Evolutionary conservation across 805 yeast species (phyloP), one percentile per base, ranked within the genome.

Genomic region (Saccharomycopsis capsularis): DNA sequence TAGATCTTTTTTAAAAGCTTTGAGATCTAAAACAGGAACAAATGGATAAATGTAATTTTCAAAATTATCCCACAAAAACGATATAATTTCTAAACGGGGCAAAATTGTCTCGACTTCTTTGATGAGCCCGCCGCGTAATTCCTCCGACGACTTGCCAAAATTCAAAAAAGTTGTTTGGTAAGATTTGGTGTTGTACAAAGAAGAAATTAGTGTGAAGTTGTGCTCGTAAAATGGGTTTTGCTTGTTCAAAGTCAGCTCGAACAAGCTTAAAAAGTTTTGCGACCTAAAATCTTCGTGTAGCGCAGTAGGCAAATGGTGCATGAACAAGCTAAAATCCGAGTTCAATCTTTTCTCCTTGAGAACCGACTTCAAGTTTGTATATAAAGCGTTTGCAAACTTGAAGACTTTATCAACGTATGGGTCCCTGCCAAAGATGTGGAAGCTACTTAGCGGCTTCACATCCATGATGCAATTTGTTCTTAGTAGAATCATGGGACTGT

Each of bases 21-120:
- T n/a, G 15, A 52, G 30, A 41, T 48, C 50, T 9, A 48, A 15
- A 5, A 45, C 30, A 5, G 53, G 53, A 6, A 46, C 30, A 34
- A 52, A 52, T 18, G 53, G 55, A 24, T 48, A 42, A n/a, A 52
- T 22, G 40, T 38, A 49, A 21, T 42, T 42, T 37, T 45, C 55
- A 45, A 25, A 52, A 9, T 44, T 23, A 3, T 41, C 25, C 18
- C 40, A 52, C 15, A 52, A 41, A 43, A 30, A 49, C 23, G 13
- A 21, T 1, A 52, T 22, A 3, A 45, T 32, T n/a, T 48, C 43
- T 13, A 18, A 13, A 15, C 36, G 29, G 7, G 55, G 52, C 19
- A 51, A 23, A 15, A 40, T 40, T 18, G 23, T 11, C 24, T 48
- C 55, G 24, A 51, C 44, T 27, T 37, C 34, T 18, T 19, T 25